Base-by-base conservation (phyloP, 192 early-diverging fungal species). In the Coemansia sp. region DNA sequence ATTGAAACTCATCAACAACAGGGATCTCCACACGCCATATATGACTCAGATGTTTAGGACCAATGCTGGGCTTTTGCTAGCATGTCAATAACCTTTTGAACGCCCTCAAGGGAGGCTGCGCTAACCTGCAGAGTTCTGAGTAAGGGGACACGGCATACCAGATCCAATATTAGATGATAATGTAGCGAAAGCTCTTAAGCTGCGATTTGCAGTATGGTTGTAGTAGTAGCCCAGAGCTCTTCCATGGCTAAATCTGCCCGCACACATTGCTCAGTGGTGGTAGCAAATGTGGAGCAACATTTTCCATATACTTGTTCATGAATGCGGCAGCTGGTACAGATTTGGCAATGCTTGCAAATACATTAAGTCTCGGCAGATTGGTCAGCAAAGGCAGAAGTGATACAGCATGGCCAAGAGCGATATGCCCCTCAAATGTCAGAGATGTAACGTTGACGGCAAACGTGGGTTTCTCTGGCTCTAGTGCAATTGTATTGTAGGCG, bases 371-470 rank as follows among this genome's bases (percentile, higher is more conserved):
- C 1, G 35, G 13, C 21, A 76, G 21, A 19, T n/a, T 50, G 13
- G 59, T 26, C 1, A 76, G 42, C 39, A 16, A 17, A 4, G 14
- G 26, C 6, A 52, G 68, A 26, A 70, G 19, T 37, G 55, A 17
- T 5, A 32, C 1, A 16, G 8, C 10, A 16, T 17, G 13, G 13
- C 14, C 13, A 4, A 55, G 44, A 16, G 2, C 44, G 30, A 6
- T n/a, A 37, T 61, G 16, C 4, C 42, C 17, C 46, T 44, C 28
- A 26, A 67, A 17, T 1, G 39, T 39, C 17, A 73, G 40, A 3
- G 35, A 17, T 3, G 26, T 17, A n/a, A 73, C 65, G 28, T 28
- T 14, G 16, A 61, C 33, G 1, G 63, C 63, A 52, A 72, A 72
- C 6, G 52, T 13, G 6, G 53, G 53, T 30, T 9, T 39, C 0